These are phyloP conservation scores for Talaromyces sp. DNA, from an alignment of 2,329 filamentous ascomycete genomes.

Conservation along the genomic window DNA sequence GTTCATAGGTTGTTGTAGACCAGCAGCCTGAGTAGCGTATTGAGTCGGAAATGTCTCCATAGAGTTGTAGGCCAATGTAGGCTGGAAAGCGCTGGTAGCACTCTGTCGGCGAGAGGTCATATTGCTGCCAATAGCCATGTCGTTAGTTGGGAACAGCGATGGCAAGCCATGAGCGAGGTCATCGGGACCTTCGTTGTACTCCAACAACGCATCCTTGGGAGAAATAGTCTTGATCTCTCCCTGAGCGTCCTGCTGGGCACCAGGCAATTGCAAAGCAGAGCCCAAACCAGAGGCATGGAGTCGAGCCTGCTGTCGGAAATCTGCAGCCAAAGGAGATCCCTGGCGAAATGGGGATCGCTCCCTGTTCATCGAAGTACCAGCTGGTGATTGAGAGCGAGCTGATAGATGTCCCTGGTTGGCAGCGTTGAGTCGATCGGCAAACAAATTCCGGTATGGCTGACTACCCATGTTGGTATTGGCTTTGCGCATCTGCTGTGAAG, in stretches of 20 bases:
- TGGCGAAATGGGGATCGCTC: constrained; percentile 79
- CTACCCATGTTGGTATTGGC: constrained; percentile 32
- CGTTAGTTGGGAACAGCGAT: constrained; percentile 66
- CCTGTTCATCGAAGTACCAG: constrained; percentile 49
- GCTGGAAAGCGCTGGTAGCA: constrained; percentile 33
- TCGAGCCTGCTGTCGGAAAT: constrained; percentile 36
- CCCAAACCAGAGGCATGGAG: constrained; percentile 39
- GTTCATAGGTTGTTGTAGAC: constrained; percentile 51
- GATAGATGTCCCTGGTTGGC: constrained; percentile 71
- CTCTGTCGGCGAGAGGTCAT: constrained; percentile 38
- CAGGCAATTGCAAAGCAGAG: constrained; percentile 33
- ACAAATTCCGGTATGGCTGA: constrained; percentile 59
- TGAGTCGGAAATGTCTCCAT: constrained; percentile 43
- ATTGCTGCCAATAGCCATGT: constrained; percentile 47
- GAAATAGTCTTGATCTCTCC: constrained; percentile 78
- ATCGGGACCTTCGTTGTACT: constrained; percentile 74
- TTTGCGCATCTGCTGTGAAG: constrained; percentile 37
- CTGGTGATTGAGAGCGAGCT: constrained; percentile 59
- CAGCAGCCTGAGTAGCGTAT: constrained; percentile 41
- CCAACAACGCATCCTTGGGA: constrained; percentile 84
- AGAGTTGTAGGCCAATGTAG: constrained; percentile 34
- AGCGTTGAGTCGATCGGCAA: constrained; percentile 72
- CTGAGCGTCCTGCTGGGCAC: constrained; percentile 31
- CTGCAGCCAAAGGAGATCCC: constrained; percentile 59
- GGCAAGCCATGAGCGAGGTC: constrained; percentile 53